Conservation (phyloP, 257 asterid genomes). For the Echium plantagineum region DNA sequence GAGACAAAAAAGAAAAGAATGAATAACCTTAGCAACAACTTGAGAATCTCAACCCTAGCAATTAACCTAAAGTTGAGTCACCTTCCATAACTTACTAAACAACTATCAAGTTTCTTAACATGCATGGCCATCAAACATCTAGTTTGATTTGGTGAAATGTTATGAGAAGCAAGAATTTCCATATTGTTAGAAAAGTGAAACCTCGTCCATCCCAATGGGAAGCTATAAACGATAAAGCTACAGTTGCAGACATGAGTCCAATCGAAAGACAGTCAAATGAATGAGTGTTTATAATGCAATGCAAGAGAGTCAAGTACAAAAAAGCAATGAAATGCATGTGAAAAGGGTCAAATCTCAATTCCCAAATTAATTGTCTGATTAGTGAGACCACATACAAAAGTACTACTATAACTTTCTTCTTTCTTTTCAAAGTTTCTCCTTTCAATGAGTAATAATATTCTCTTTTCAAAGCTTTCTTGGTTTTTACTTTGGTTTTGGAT, state of each 20-base stretch:
- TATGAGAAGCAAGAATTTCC: no score
- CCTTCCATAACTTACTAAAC: no score
- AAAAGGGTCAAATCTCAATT: background rate
- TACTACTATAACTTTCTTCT: background rate
- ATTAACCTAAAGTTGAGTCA: no score
- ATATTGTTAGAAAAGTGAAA: background rate
- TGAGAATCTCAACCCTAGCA: no score
- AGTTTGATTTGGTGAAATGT: no score
- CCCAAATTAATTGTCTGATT: background rate
- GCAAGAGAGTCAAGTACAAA: no score
- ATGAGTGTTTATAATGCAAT: constrained; percentile 16
- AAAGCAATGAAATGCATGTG: constrained; percentile 24
- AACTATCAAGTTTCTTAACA: no score
- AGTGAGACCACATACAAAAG: background rate
- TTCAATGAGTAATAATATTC: constrained; percentile 46
- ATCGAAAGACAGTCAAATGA: constrained; percentile 12
- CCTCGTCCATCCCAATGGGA: constrained; percentile 12
- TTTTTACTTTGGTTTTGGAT: constrained; percentile 28
- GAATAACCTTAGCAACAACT: no score
- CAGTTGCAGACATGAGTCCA: constrained; percentile 19
- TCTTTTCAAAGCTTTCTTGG: constrained; percentile 41
- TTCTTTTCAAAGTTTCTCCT: constrained; percentile 24
- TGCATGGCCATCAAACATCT: no score
- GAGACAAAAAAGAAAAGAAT: no score
- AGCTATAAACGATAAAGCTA: background rate